A percentile compares a stretch with the other conserved stretches of the same genome.
phyloP scores from a whole-genome alignment of 2,329 filamentous ascomycete species.

The Teratosphaeria zuluensis region DNA sequence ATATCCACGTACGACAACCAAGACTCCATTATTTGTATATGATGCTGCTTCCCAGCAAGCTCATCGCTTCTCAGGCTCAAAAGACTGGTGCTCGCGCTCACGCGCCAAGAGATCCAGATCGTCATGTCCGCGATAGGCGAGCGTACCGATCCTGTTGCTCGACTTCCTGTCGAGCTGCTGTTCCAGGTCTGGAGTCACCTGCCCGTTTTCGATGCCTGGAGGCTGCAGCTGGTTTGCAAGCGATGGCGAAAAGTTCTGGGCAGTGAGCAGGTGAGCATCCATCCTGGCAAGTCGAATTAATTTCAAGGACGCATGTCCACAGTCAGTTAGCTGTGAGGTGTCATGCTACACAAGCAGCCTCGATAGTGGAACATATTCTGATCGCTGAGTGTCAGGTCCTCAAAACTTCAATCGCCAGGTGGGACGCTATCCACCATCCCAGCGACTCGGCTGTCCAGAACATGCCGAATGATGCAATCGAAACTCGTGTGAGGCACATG shows the following conservation, averaged over 20 bases:
- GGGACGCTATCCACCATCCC: neutral
- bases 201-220: conserved; percentile 18
- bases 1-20: neutral
- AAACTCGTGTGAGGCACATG: conserved; percentile 6
- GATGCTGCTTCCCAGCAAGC: neutral
- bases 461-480: conserved; percentile 1
- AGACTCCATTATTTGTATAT: neutral
- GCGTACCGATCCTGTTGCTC: conserved; percentile 25
- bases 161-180: conserved; percentile 30
- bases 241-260: conserved; percentile 24
- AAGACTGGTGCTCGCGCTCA: conserved; percentile 5
- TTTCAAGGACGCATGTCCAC: too few relatives aligned
- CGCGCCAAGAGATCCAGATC: conserved; percentile 5
- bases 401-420: neutral
- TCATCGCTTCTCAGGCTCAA: conserved; percentile 6
- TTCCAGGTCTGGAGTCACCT: conserved; percentile 25
- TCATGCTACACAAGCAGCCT: too few relatives aligned
- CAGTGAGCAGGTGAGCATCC: conserved; percentile 6
- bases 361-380: neutral
- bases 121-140: conserved; percentile 4
- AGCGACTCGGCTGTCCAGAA: conserved; percentile 2
- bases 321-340: too few relatives aligned
- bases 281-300: too few relatives aligned
- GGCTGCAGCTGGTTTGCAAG: conserved; percentile 22
- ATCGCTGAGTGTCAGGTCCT: neutral